Evolutionary conservation across 139 green algal species (phyloP).

Genomic region (Spirogloea muscicola): DNA sequence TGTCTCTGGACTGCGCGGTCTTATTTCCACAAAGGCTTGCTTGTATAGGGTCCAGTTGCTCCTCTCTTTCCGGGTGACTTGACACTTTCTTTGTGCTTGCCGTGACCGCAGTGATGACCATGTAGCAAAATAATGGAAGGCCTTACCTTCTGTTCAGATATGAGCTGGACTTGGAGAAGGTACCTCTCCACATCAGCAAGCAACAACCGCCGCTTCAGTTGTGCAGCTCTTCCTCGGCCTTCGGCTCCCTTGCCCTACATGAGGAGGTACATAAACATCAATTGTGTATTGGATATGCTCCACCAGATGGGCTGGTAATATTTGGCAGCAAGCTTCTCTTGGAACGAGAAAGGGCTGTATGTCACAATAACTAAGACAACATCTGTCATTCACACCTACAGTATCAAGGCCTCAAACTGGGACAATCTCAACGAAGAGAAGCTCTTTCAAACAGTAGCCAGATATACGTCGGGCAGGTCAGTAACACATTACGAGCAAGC

Average conservation of each 20-base stretch:
- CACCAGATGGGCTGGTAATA: background rate
- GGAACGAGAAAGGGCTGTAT: background rate
- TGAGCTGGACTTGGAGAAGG: conserved; percentile 12
- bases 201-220: conserved; percentile 27
- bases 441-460: background rate
- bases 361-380: background rate
- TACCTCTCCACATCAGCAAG: conserved; percentile 31
- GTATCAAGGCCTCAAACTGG: background rate
- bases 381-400: background rate
- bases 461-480: too few relatives aligned
- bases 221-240: conserved; percentile 19
- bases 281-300: background rate
- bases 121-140: background rate
- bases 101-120: too few relatives aligned
- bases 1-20: too few relatives aligned
- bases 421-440: background rate
- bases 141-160: background rate
- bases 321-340: background rate
- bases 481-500: too few relatives aligned
- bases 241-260: background rate
- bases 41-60: background rate
- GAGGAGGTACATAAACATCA: background rate
- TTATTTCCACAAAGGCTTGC: background rate
- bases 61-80: too few relatives aligned
- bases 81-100: too few relatives aligned